A percentile compares a stretch with the other conserved stretches of the same genome.
Conservation (phyloP, 2,329 filamentous ascomycete species). For the Trichoderma sp. region DNA sequence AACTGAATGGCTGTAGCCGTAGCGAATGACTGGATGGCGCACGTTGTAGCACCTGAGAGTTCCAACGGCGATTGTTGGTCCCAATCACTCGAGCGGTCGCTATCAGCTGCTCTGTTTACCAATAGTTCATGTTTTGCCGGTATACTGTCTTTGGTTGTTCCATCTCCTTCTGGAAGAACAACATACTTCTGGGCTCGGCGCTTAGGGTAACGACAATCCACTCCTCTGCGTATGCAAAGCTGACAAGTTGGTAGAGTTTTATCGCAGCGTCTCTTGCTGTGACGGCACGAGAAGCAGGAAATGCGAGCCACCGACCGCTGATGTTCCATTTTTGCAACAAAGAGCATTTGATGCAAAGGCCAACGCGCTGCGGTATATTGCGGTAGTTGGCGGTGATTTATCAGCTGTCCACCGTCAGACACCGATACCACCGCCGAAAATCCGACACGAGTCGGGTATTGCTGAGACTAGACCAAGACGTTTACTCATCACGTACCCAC, state of each 20-base stretch:
- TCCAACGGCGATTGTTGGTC: not conserved
- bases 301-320: not conserved
- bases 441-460: not conserved
- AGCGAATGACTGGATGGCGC: not conserved
- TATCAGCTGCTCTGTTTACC: not conserved
- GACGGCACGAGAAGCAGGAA: not conserved
- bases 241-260: not conserved
- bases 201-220: not conserved
- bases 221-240: not conserved
- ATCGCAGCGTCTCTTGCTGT: conserved; percentile 1
- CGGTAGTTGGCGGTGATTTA: not conserved
- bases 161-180: not conserved
- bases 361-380: not conserved
- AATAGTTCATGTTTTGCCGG: not conserved
- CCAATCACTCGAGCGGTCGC: not conserved
- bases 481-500: not conserved
- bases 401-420: not conserved
- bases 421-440: not conserved
- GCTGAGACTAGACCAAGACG: not conserved
- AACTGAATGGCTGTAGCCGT: not conserved
- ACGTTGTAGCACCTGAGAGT: not conserved
- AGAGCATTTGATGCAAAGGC: not conserved
- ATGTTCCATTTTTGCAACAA: not conserved
- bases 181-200: conserved; percentile 1
- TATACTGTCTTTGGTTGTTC: no score